Evolutionary conservation across 768 basidiomycete species (phyloP).

Genomic region (Mycena leptocephala): DNA sequence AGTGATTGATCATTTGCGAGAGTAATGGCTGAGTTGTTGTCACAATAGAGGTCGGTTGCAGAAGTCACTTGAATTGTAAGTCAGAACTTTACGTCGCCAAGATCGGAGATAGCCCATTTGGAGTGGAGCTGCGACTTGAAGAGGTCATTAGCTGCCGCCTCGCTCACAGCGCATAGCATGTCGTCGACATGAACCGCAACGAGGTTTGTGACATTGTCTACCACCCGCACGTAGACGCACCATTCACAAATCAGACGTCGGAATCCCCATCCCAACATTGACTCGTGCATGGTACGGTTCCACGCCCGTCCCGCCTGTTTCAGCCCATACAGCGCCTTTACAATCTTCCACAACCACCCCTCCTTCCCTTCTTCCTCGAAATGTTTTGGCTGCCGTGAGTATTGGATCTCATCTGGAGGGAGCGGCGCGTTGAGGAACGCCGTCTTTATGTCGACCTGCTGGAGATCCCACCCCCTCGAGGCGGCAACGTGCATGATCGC

Average conservation of each 20-base stretch:
- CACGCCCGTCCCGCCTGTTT: neutral
- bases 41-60: slow-evolving; percentile 24
- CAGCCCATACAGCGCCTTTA: neutral
- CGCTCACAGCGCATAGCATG: neutral
- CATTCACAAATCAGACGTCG: too few species aligned
- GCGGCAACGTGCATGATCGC: neutral
- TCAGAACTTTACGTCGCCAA: neutral
- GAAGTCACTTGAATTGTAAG: neutral
- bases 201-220: too few species aligned
- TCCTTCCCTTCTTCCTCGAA: neutral
- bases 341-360: neutral
- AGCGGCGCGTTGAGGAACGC: neutral
- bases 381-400: neutral
- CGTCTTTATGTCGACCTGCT: neutral
- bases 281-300: too few species aligned
- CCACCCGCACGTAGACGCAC: too few species aligned
- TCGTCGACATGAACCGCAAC: too few species aligned
- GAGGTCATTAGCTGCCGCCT: neutral
- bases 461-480: neutral
- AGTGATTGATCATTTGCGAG: slow-evolving; percentile 39
- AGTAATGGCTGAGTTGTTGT: slow-evolving; percentile 39
- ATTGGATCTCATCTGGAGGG: neutral
- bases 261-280: too few species aligned
- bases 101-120: neutral
- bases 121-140: neutral